A percentile compares a stretch with the other conserved stretches of the same genome.
These are phyloP conservation scores for Phellopilus nigrolimitatus DNA, from an alignment of 1,284 basidiomycete species.

Conservation along the genomic window DNA sequence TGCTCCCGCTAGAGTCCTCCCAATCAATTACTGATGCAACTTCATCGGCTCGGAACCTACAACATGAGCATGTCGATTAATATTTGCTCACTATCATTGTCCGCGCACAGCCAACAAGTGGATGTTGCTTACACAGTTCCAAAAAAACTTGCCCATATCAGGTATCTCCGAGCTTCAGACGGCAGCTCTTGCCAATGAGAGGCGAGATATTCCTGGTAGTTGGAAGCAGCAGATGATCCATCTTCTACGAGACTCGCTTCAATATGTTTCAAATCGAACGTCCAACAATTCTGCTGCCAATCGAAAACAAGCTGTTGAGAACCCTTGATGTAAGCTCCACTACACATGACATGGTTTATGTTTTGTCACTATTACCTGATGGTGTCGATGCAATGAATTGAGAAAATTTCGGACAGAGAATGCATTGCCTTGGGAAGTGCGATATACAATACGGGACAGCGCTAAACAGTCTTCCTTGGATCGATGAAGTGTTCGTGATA, in stretches of 20 bases:
- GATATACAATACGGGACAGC: slow-evolving; percentile 51
- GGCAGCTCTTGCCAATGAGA: slow-evolving; percentile 56
- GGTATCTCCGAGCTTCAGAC: slow-evolving; percentile 57
- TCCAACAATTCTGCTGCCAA: slow-evolving; percentile 58
- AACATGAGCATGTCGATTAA: background rate
- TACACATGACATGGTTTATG: too few relatives aligned
- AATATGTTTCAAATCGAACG: slow-evolving; percentile 53
- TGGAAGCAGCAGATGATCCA: slow-evolving; percentile 48
- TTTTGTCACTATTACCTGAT: too few relatives aligned
- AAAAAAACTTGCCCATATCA: slow-evolving; percentile 66
- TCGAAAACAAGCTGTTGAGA: slow-evolving; percentile 60
- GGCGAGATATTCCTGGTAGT: slow-evolving; percentile 56
- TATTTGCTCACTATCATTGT: too few relatives aligned
- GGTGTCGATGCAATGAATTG: slow-evolving; percentile 52
- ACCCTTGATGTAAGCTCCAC: too few relatives aligned
- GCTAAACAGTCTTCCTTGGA: slow-evolving; percentile 48
- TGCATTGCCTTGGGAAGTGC: slow-evolving; percentile 58
- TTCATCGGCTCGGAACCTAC: slow-evolving; percentile 7
- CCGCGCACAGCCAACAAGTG: too few relatives aligned
- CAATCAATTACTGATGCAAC: slow-evolving; percentile 67
- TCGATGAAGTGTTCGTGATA: slow-evolving; percentile 59
- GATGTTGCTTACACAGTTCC: slow-evolving; percentile 58
- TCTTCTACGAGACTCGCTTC: slow-evolving; percentile 48
- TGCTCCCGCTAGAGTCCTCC: slow-evolving; percentile 56
- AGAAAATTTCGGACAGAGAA: slow-evolving; percentile 61